Evolutionary conservation across 139 green algal species (phyloP).

Genomic region (Coccomyxa sp.): DNA sequence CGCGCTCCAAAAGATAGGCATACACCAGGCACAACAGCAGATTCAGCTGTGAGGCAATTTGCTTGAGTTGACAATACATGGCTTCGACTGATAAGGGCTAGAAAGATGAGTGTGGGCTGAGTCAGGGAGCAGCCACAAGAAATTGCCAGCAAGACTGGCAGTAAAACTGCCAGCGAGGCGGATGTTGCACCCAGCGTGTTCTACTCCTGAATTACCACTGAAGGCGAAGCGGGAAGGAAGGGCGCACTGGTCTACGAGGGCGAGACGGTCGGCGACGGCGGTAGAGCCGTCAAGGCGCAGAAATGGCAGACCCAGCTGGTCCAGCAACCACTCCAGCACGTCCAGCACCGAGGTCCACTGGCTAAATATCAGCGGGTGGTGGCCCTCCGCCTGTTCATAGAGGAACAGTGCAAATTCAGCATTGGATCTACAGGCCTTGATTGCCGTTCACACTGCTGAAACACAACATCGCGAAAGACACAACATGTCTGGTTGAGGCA

Average conservation of each 20-base stretch:
- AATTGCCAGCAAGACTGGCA: no score
- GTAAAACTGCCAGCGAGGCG: no score
- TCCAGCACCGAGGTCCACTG: conserved; percentile 91
- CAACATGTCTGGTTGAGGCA: no score
- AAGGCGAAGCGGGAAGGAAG: not conserved
- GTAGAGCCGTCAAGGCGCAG: conserved; percentile 84
- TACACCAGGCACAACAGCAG: no score
- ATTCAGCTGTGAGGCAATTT: no score
- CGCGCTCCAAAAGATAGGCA: not conserved
- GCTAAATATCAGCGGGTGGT: conserved; percentile 80
- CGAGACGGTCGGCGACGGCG: conserved; percentile 71
- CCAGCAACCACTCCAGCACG: conserved; percentile 84
- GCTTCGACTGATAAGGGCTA: no score
- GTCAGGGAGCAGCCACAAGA: no score
- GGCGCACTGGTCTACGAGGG: conserved; percentile 71
- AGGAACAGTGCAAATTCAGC: conserved; percentile 6
- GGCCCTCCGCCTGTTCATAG: conserved; percentile 52
- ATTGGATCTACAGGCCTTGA: not conserved
- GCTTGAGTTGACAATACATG: no score
- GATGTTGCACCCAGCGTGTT: no score
- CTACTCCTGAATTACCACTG: no score
- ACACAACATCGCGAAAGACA: no score
- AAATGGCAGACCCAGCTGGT: conserved; percentile 57
- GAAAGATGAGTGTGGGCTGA: no score
- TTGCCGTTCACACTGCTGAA: not conserved